Percentiles rank a stretch among this genome's conserved stretches.
phyloP scores from a whole-genome alignment of 768 basidiomycete species.

The Phaeotremella fagi region DNA sequence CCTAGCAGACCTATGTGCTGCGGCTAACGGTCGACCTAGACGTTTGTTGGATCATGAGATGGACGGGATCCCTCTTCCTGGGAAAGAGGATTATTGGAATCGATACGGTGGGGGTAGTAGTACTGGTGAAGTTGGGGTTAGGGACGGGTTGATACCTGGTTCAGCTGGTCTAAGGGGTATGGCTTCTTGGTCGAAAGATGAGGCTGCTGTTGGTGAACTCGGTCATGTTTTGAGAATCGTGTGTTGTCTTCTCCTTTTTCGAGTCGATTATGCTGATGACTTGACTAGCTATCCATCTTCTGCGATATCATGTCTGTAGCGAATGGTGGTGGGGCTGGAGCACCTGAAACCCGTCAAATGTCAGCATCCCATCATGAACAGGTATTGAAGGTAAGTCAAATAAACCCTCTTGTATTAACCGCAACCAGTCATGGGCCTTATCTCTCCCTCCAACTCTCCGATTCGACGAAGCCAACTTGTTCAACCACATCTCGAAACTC shows the following conservation, averaged over 20 bases:
- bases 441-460: constrained; percentile 36
- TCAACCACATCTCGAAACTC: constrained; percentile 19
- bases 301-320: constrained; percentile 41
- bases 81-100: constrained; percentile 33
- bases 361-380: constrained; percentile 24
- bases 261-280: constrained; percentile 1
- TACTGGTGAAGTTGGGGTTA: constrained; percentile 16
- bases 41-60: constrained; percentile 31
- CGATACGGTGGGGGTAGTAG: constrained; percentile 28
- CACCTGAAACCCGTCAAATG: constrained; percentile 1
- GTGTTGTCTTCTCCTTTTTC: constrained; percentile 7
- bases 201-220: constrained; percentile 41
- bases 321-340: constrained; percentile 12
- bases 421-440: constrained; percentile 37
- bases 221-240: constrained; percentile 46
- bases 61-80: constrained; percentile 32
- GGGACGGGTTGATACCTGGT: constrained; percentile 29
- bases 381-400: constrained; percentile 29
- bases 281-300: constrained; percentile 36
- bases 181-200: constrained; percentile 29
- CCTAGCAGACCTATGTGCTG: constrained; percentile 39
- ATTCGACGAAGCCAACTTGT: constrained; percentile 42
- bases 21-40: constrained; percentile 29
- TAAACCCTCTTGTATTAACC: background rate
- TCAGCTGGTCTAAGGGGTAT: constrained; percentile 9